Evolutionary conservation across 768 basidiomycete genomes (phyloP).

Genomic region (Termitomyces heimii): DNA sequence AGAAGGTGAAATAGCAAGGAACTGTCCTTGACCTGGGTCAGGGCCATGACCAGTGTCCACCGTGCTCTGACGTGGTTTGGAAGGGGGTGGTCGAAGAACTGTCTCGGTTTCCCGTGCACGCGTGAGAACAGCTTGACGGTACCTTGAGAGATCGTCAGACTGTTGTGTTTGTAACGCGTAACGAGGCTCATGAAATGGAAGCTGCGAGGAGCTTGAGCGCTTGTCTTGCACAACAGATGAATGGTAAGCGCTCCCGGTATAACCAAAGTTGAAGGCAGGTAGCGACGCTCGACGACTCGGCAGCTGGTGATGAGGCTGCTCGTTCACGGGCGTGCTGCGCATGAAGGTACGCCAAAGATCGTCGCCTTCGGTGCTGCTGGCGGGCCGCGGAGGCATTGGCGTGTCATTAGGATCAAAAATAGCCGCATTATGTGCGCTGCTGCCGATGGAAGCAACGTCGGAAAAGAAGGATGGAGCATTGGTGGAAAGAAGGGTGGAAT

Average conservation of each 20-base stretch:
- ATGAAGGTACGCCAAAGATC: conserved; percentile 6
- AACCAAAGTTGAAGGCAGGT: neutral
- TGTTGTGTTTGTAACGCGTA: neutral
- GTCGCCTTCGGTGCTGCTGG: neutral
- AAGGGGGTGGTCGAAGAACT: neutral
- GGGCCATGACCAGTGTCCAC: neutral
- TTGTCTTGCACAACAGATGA: neutral
- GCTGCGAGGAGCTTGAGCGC: neutral
- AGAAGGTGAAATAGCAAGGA: neutral
- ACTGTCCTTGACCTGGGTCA: neutral
- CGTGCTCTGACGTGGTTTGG: neutral
- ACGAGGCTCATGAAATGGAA: neutral
- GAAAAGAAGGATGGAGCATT: neutral
- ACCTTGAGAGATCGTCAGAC: neutral
- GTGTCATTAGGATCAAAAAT: conserved; percentile 11
- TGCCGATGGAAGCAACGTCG: conserved; percentile 12
- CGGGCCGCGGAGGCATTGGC: conserved; percentile 19
- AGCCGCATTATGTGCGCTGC: neutral
- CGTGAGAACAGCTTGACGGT: neutral
- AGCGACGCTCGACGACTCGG: neutral
- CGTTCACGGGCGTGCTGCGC: neutral
- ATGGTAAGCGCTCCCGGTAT: too few relatives aligned
- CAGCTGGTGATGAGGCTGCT: neutral
- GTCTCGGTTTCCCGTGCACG: neutral
- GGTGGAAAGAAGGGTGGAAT: conserved; percentile 61